phyloP scores from a whole-genome alignment of 192 early-diverging fungal genomes.

The Phycomyces nitens region DNA sequence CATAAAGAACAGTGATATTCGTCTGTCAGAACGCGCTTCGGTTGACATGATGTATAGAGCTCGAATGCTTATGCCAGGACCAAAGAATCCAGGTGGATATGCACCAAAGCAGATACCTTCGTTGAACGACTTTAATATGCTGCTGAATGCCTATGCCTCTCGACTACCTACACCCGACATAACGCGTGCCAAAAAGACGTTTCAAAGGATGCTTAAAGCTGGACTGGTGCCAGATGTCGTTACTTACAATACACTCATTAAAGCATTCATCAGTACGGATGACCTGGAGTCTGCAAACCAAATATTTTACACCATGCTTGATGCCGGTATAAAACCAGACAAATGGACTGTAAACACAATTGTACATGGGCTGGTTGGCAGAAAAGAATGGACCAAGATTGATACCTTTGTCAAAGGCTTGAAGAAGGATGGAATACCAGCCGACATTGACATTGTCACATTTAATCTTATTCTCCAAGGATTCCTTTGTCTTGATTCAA shows the following conservation, averaged over 20 bases:
- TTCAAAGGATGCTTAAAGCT: background rate
- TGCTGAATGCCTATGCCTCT: conserved; percentile 22
- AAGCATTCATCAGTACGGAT: conserved; percentile 14
- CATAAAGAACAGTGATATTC: conserved; percentile 5
- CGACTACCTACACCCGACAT: conserved; percentile 13
- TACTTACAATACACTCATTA: conserved; percentile 27
- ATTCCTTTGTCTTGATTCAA: conserved; percentile 14
- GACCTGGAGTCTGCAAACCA: conserved; percentile 13
- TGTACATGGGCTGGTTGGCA: conserved; percentile 14
- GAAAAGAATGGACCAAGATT: conserved; percentile 15
- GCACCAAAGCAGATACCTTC: background rate
- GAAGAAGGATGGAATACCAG: background rate
- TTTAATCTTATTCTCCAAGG: conserved; percentile 20
- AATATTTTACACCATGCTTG: conserved; percentile 16
- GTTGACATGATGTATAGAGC: conserved; percentile 17
- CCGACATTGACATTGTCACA: conserved; percentile 14
- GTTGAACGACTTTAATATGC: conserved; percentile 13
- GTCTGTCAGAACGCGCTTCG: conserved; percentile 13
- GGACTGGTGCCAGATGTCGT: conserved; percentile 10
- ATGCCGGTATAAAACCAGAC: conserved; percentile 12
- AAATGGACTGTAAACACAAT: conserved; percentile 13
- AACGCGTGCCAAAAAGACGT: background rate
- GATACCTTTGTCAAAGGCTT: conserved; percentile 13
- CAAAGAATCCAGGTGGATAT: background rate
- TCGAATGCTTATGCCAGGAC: background rate